Conservation (phyloP, 495 filamentous ascomycete species). For the Talaromyces stipitatus region DNA sequence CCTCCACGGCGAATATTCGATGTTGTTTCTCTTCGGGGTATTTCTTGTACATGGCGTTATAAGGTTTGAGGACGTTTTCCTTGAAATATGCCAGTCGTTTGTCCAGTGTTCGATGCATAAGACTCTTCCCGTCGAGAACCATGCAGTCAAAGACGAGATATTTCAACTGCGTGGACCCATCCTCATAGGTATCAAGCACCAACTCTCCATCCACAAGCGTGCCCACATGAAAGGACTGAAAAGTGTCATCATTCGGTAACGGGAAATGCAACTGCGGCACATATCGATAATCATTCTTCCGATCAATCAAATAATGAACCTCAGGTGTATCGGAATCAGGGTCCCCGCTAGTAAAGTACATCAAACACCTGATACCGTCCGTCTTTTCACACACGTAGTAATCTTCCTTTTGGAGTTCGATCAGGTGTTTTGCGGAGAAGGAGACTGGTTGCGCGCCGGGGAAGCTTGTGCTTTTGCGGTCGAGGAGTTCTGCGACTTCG, state of each 20-base stretch:
- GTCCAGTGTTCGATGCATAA: constrained; percentile 74
- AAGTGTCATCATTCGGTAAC: constrained; percentile 46
- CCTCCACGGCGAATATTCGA: constrained; percentile 71
- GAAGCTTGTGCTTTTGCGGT: constrained; percentile 57
- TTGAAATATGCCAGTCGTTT: constrained; percentile 84
- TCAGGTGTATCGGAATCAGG: constrained; percentile 41
- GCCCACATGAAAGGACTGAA: constrained; percentile 59
- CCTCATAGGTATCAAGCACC: constrained; percentile 63
- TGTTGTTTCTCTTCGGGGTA: constrained; percentile 62
- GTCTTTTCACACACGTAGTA: constrained; percentile 99
- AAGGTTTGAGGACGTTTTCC: constrained; percentile 71
- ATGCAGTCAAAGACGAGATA: constrained; percentile 93
- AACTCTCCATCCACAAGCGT: constrained; percentile 92
- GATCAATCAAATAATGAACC: constrained; percentile 82
- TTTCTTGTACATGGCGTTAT: constrained; percentile 57
- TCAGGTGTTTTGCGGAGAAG: constrained; percentile 69
- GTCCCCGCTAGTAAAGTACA: constrained; percentile 66
- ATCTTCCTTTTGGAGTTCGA: constrained; percentile 69
- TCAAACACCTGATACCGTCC: constrained; percentile 87
- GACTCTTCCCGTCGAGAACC: constrained; percentile 63
- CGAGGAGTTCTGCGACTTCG: constrained; percentile 71
- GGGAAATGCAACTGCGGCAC: constrained; percentile 79
- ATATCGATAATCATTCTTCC: constrained; percentile 92
- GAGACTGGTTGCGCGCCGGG: constrained; percentile 94
- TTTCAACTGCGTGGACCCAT: constrained; percentile 58